Evolutionary conservation across 2,329 filamentous ascomycete species (phyloP), one percentile per base, ranked within the genome.

Genomic region (Apiospora koreana): DNA sequence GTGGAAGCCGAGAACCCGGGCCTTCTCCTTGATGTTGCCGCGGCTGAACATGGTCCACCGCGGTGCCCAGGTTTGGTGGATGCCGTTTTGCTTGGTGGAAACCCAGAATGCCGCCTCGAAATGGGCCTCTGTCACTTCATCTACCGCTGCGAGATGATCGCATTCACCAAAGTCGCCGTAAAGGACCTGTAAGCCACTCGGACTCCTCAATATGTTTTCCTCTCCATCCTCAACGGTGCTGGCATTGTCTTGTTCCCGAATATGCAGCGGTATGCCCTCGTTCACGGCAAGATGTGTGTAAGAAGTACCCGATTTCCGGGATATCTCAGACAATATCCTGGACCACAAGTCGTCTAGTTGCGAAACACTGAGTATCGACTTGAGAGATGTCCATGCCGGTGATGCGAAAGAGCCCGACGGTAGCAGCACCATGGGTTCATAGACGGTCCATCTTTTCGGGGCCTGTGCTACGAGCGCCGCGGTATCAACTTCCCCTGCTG

Each of bases 11-110:
- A 97, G 81, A 1, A 98, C 81, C 16, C 95, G 86, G 0, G 92
- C 90, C 79, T 98, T 98, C 81, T 98, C 95, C 67, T 91, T 92
- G 71, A 98, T 85, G 80, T 98, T 98, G 3, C 95, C 95, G 1
- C 94, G 88, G 72, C 92, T 94, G 80, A 98, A 98, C 95, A 98
- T 98, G 35, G 94, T 97, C 86, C 94, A 95, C 0, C 91, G 82
- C 18, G 95, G 95, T 0, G 94, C 93, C 95, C 95, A 98, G 1
- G 88, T 91, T 82, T 98, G 95, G 45, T 84, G 81, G 70, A 98
- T 92, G 2, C 92, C 92, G 77, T 94, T 93, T 79, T 97, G 94
- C 68, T 86, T 89, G 5, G 92, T 91, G 16, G 86, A 88, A 0
- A 93, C 92, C 95, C 95, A 98, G 72, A 97, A 89, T 0, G 94